Conservation (phyloP, 2,329 filamentous ascomycete species). For the Atkinsonella hypoxylon region DNA sequence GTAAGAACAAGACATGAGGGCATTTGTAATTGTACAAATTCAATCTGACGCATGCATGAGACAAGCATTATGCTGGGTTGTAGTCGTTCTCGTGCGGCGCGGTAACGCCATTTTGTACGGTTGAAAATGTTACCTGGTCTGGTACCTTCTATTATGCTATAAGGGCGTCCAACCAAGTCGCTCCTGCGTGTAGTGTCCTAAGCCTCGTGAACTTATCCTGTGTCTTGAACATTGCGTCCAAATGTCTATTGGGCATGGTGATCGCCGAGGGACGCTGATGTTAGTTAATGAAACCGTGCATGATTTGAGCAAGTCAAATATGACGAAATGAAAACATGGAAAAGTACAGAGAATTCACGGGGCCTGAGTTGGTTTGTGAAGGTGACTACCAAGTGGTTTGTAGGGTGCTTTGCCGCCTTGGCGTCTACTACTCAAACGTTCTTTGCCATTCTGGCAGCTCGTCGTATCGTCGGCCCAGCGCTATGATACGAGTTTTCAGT, state of each 20-base stretch:
- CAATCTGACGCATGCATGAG: too few relatives aligned
- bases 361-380: constrained; percentile 38
- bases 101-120: too few relatives aligned
- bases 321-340: background rate
- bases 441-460: constrained; percentile 38
- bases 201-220: constrained; percentile 32
- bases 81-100: too few relatives aligned
- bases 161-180: constrained; percentile 33
- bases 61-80: too few relatives aligned
- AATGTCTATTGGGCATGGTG: constrained; percentile 29
- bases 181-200: constrained; percentile 26
- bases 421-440: constrained; percentile 39
- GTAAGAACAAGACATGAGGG: too few relatives aligned
- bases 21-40: too few relatives aligned
- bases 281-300: background rate
- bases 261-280: constrained; percentile 31
- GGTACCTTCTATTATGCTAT: constrained; percentile 18
- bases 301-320: too few relatives aligned
- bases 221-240: constrained; percentile 28
- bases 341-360: constrained; percentile 26
- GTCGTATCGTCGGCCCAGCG: constrained; percentile 39
- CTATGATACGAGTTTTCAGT: constrained; percentile 35
- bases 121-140: background rate
- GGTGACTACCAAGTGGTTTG: constrained; percentile 32
- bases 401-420: constrained; percentile 20